Base-by-base conservation (phyloP, 352 stramenopile species). In the Pythium chondricola region DNA sequence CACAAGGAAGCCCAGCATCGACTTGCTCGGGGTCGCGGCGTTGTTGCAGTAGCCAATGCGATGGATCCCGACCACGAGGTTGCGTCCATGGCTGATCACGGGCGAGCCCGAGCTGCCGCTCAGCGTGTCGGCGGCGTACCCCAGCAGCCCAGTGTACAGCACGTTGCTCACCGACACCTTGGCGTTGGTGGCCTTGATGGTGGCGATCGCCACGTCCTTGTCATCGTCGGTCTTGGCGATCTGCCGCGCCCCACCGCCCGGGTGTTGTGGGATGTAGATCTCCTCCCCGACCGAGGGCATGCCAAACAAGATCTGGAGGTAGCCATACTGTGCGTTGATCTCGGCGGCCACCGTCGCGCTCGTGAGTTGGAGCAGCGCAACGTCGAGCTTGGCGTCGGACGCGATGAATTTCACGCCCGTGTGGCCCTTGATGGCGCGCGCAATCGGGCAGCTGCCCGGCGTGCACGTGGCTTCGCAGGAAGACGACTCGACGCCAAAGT, bases 231-330 rank as follows among this genome's bases (percentile, higher is more conserved):
- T 65, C 56, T 67, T 81, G 22, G 73, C 71, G 36, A 87, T 83
- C 29, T 71, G 70, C 53, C 83, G 85, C 6, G 73, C 63, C 10
- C 79, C 71, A 30, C 75, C 74, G 22, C 71, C 39, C 20, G 78
- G 78, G 38, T 89, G 74, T 52, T 86, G 74, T 20, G 75, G 74
- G 41, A 89, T 79, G 67, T 83, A 90, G 47, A 90, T 84, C 42
- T 65, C 25, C 17, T 91, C 80, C 7, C 67, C 50, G 13, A 74
- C 35, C 26, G 62, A 44, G 7, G 78, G 53, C 20, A 61, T 68
- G 6, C 73, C 67, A 13, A 67, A 68, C 20, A 78, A 69, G 20
- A 87, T 64, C 48, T 81, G 70, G 22, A 88, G 54, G 61, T 86
- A 88, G 2, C 75, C 74, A 37, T 74, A 79, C 8, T 67, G 73